Base-by-base conservation (phyloP, 2,329 filamentous ascomycete genomes). In the Colletotrichum sp. region DNA sequence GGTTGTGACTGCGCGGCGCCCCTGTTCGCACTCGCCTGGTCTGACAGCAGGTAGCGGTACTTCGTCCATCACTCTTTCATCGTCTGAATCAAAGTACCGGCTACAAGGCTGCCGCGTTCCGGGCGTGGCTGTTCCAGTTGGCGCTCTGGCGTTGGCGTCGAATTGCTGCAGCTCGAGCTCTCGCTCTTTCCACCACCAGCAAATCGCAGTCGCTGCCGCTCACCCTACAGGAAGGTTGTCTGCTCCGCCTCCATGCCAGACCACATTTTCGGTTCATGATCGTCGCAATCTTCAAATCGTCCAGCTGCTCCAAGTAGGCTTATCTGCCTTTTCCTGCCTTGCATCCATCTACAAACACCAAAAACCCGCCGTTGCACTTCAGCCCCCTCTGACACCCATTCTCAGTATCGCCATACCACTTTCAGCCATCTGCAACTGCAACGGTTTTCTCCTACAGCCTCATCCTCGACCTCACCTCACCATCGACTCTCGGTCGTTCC, bases 111-210 rank as follows among this genome's bases (percentile, higher is more conserved):
- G 36, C 62, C 28, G 21, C 12, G 16, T 26, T 32, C 55, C 61
- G 43, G 56, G 55, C 32, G 73, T 75, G 73, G 73, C 73, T 75
- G 73, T 75, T 73, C 64, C 62, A 62, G 62, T 67, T 70, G 60
- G 60, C 71, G 71, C 70, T 67, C 52, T 69, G 36, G 52, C 58
- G 60, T 65, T 34, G 64, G 65, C 32, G 34, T 32, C 38, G 72
- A 60, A 21, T 69, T 68, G 55, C 32, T 30, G 71, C 24, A 60
- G 43, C 36, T 67, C 21, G 24, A 75, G 28, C 67, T 48, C 70
- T 60, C 15, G 34, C 55, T 60, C 64, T 68, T 36, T 58, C 70
- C 56, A 75, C 70, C 70, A 73, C 38, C 70, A 75, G 52, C 73
- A 65, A 73, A 75, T 75, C n/a, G 52, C 32, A 52, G 21, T 21